Evolutionary conservation across 495 filamentous ascomycete species (phyloP).

Genomic region (Penicillium taxi): DNA sequence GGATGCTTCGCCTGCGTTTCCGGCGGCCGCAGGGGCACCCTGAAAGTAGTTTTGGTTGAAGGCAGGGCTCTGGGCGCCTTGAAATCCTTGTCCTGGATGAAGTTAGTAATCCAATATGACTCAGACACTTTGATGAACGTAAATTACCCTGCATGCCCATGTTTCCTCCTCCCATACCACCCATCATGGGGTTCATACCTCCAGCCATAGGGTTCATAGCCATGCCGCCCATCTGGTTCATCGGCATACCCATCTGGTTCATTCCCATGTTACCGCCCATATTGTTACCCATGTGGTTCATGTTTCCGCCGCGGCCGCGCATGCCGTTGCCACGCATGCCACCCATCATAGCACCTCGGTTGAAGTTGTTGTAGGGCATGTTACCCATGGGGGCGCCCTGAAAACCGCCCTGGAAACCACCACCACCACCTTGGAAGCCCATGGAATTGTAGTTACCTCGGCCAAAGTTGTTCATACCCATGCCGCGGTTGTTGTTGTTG

Average conservation of each 20-base stretch:
- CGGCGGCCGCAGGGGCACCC: conserved; percentile 56
- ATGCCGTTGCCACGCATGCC: conserved; percentile 64
- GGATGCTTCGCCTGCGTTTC: conserved; percentile 45
- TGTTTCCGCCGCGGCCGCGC: conserved; percentile 60
- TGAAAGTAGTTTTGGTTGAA: conserved; percentile 72
- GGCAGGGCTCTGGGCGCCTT: conserved; percentile 54
- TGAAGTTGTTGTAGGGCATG: conserved; percentile 54
- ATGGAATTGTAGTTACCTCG: conserved; percentile 49
- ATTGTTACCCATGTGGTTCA: conserved; percentile 60
- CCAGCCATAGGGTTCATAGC: too few relatives aligned
- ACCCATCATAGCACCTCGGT: conserved; percentile 58
- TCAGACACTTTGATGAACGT: too few relatives aligned
- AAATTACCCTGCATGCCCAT: too few relatives aligned
- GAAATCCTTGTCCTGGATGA: conserved; percentile 48
- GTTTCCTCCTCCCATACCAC: too few relatives aligned
- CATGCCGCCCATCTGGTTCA: conserved; percentile 47
- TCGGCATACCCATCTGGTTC: conserved; percentile 50
- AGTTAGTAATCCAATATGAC: conserved; percentile 2
- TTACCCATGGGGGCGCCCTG: conserved; percentile 45
- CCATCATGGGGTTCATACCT: background rate
- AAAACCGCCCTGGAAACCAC: conserved; percentile 57
- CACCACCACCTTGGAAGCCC: conserved; percentile 41
- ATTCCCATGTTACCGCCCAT: conserved; percentile 47
- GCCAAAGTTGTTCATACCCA: conserved; percentile 25
- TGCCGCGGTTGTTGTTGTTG: conserved; percentile 22